phyloP scores from a whole-genome alignment of 1,284 basidiomycete genomes.

The Leccinum brunneo-olivaceum region DNA sequence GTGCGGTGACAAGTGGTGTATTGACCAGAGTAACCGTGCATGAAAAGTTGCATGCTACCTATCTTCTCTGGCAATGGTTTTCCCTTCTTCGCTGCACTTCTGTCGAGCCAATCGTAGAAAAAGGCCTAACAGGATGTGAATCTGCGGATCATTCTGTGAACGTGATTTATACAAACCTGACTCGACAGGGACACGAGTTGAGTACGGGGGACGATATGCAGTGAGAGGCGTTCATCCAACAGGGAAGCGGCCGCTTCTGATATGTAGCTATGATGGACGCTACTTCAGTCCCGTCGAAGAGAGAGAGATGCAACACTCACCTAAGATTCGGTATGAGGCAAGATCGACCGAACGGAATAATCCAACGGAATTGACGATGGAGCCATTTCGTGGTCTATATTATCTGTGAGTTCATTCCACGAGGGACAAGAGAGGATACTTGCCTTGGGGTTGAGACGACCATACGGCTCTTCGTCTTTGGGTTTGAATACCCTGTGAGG shows the following conservation, averaged over 20 bases:
- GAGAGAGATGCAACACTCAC: conserved; percentile 30
- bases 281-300: conserved; percentile 1
- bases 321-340: conserved; percentile 84
- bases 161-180: conserved; percentile 41
- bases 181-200: conserved; percentile 79
- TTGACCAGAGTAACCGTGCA: conserved; percentile 75
- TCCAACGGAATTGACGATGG: conserved; percentile 78
- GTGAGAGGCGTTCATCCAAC: conserved; percentile 67
- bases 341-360: conserved; percentile 79
- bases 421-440: background rate
- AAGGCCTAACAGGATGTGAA: conserved; percentile 51
- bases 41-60: conserved; percentile 85
- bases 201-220: conserved; percentile 83
- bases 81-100: conserved; percentile 71
- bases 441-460: conserved; percentile 76
- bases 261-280: conserved; percentile 41
- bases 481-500: conserved; percentile 75
- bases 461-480: conserved; percentile 86
- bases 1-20: background rate
- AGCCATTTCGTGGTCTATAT: conserved; percentile 83
- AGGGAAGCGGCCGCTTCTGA: conserved; percentile 83
- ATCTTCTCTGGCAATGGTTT: conserved; percentile 80
- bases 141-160: conserved; percentile 4
- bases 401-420: conserved; percentile 4
- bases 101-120: conserved; percentile 85